Base-by-base conservation (phyloP, 2,329 filamentous ascomycete species). In the Tolypocladium pustulatum region DNA sequence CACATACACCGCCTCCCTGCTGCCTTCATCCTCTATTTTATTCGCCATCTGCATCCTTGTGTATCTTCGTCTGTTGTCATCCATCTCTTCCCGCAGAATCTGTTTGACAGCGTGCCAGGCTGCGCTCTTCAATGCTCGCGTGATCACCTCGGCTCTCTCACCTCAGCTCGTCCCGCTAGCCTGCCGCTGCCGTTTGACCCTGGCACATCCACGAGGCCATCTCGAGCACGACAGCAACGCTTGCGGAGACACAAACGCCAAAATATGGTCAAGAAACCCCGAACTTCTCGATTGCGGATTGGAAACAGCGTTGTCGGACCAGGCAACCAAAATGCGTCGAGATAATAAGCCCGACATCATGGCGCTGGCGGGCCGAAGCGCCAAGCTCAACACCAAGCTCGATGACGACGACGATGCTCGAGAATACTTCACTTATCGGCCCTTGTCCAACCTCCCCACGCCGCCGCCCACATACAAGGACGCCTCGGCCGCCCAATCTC, bases 401-500 rank as follows among this genome's bases (percentile, higher is more conserved):
- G 43, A 52, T 57, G 65, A 64, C 58, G 64, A 65, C 51, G 74
- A 76, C 61, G 75, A 80, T 65, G 76, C 80, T 58, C 76, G 78
- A 60, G 76, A 77, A 62, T 83, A 82, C 71, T 84, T 85, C 66
- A 85, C 84, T 63, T 88, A 88, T 71, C 80, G 83, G 54, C 85
- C 85, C 12, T 76, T 88, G 56, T 88, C 85, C 36, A 86, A 85
- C 69, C 78, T 88, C 27, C 85, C 85, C 27, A 88, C 85, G 57
- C 85, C 85, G 62, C 85, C 85, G 52, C 79, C 79, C 13, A 85
- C 82, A 52, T 79, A 78, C 57, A 70, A 65, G 57, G 71, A 68
- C 62, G 76, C 76, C 13, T 77, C 75, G 38, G 73, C 74, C 34
- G 67, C 69, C 46, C 75, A 77, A 78, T 77, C 55, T 76, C 78